Base-by-base conservation (phyloP, 2,329 filamentous ascomycete species). In the Fusarium ambrosium region DNA sequence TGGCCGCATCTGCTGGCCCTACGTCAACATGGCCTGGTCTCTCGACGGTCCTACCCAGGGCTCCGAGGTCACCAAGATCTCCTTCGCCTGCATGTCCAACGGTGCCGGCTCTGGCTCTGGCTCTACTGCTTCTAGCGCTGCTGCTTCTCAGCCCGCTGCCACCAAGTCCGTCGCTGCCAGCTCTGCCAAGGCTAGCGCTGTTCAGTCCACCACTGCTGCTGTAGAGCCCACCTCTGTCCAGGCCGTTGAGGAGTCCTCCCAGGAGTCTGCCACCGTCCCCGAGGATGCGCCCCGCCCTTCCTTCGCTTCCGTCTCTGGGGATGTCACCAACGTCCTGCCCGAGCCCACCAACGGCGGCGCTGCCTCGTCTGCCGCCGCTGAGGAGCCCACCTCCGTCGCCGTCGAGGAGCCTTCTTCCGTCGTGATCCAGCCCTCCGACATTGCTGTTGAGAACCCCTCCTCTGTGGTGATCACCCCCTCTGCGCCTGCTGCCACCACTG, bases 1-100 rank as follows among this genome's bases (percentile, higher is more conserved):
- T 69, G 88, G 87, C 24, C 84, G 87, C 58, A 85, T 92, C 75
- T 92, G 90, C 85, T 92, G 89, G 89, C 89, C 89, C 29, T 91
- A 90, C 71, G 87, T 90, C 63, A 84, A 84, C 79, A 89, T 89
- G 87, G 82, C 82, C 37, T 90, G 89, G 89, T 77, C 63, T 24
- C 78, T 79, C n/a, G 63, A 70, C 16, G 78, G 78, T 2, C 70
- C 76, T 43, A 58, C 71, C 71, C 32, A 81, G 22, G 77, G 55
- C 24, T 39, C 70, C 10, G 22, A 77, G 22, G 80, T 81, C 62
- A 82, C 78, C 68, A 84, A 86, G 75, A 89, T 90, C 71, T 88
- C 86, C 66, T 90, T 90, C 78, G 89, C 88, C 60, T 90, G 88
- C 70, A 78, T 84, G 11, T 73, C 63, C 36, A 75, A 71, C 34